Base-by-base conservation (phyloP, 371 early-diverging fungal species). In the Circinella umbellata region DNA sequence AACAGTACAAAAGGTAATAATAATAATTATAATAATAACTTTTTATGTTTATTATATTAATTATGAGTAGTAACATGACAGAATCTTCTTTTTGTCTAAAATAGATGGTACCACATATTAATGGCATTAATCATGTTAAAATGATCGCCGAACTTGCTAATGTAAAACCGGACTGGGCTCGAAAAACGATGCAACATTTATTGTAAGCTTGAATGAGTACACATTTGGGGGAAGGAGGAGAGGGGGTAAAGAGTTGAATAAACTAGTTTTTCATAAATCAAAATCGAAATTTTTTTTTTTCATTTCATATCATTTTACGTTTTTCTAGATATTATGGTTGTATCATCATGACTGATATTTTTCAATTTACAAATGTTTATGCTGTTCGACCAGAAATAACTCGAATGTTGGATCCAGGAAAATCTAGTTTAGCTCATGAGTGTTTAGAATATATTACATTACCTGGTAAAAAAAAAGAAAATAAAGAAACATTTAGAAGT, bases 351-450 rank as follows among this genome's bases (percentile, higher is more conserved):
- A 89, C 92, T 17, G 95, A 96, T 68, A 89, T 95, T n/a, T 95
- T 95, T 77, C 94, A 95, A 84, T 95, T 92, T 78, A 89, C 91
- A 38, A 95, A 95, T 70, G 83, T 93, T 0, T 95, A 95, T 72
- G 89, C 91, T 5, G 86, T 92, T 61, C 89, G 86, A 60, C 83
- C 84, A 38, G 86, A 86, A 64, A 84, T 89, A 68, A 88, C 89
- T 67, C 74, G 80, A 9, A 66, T 93, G 55, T 77, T 94, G 42
- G 86, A 90, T 53, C n/a, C 57, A 18, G 83, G 87, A 60, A 82
- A 80, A 48, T 78, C 85, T 10, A 80, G 80, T 3, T 68, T 90
- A 39, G 93, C 93, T 62, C 73, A 75, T 34, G 92, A 94, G 63
- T 93, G 94, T 67, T 65, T 88, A 8, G 71, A 78, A 8, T 93